phyloP scores from a whole-genome alignment of 805 yeast species.

The Schwanniomyces occidentalis region DNA sequence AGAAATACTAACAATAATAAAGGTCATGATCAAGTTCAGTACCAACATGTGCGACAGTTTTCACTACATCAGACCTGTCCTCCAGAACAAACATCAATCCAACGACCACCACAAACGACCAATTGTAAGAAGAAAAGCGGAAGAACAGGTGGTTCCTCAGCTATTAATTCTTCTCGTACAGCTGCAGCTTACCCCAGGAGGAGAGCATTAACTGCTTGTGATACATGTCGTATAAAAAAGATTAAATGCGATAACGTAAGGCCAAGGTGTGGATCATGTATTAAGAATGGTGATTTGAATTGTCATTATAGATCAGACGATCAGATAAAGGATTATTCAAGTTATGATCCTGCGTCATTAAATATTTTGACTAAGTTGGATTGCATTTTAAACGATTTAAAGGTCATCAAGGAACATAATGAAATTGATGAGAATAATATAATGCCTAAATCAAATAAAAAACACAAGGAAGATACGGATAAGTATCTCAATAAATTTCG shows the following conservation, averaged over 20 bases:
- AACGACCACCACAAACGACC: too few relatives aligned
- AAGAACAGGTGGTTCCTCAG: too few relatives aligned
- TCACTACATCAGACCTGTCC: too few relatives aligned
- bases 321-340: constrained; percentile 17
- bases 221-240: constrained; percentile 42
- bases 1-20: too few relatives aligned
- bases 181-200: constrained; percentile 20
- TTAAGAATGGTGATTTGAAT: constrained; percentile 43
- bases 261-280: constrained; percentile 46
- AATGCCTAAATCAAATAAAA: neutral
- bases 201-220: constrained; percentile 41
- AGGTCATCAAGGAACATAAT: constrained; percentile 7
- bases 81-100: too few relatives aligned
- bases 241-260: constrained; percentile 42
- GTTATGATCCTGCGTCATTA: constrained; percentile 26
- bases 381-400: constrained; percentile 24
- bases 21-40: too few relatives aligned
- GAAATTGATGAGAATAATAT: neutral
- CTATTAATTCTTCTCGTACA: constrained; percentile 16
- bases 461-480: neutral
- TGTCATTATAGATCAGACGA: constrained; percentile 35
- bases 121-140: too few relatives aligned
- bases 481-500: too few relatives aligned
- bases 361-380: constrained; percentile 31
- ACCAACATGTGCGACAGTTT: too few relatives aligned